These are phyloP conservation scores for Sordariomycetes sp. DNA, from an alignment of 2,329 filamentous ascomycete species.

Conservation along the genomic window DNA sequence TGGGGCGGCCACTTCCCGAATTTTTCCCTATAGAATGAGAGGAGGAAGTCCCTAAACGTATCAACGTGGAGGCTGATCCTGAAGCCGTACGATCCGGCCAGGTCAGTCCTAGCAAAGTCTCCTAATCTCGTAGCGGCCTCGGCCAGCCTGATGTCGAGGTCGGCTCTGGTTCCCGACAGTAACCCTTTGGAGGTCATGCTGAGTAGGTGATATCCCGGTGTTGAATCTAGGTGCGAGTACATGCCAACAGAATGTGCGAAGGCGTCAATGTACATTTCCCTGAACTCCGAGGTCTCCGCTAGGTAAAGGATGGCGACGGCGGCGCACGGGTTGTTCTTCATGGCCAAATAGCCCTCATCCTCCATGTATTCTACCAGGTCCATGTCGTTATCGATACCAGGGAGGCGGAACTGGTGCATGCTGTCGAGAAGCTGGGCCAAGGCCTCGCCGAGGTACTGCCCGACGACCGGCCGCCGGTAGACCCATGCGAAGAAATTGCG, in stretches of 20 bases:
- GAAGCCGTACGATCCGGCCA: conserved; percentile 58
- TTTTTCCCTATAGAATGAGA: conserved; percentile 54
- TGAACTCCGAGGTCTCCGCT: conserved; percentile 54
- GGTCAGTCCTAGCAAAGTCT: conserved; percentile 61
- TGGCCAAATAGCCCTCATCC: conserved; percentile 57
- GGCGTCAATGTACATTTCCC: conserved; percentile 59
- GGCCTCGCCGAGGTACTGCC: conserved; percentile 51
- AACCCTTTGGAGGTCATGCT: conserved; percentile 46
- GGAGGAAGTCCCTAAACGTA: conserved; percentile 59
- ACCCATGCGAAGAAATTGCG: conserved; percentile 70
- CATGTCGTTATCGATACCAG: conserved; percentile 41
- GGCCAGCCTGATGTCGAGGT: conserved; percentile 54
- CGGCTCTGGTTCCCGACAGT: conserved; percentile 49
- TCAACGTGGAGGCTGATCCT: conserved; percentile 58
- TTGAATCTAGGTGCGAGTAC: conserved; percentile 47
- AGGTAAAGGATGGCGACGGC: conserved; percentile 58
- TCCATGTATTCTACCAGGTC: conserved; percentile 58
- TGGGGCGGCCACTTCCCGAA: conserved; percentile 64
- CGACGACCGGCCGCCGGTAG: conserved; percentile 55
- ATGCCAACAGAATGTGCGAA: conserved; percentile 74
- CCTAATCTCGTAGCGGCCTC: conserved; percentile 47
- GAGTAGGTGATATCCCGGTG: conserved; percentile 51
- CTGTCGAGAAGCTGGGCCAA: conserved; percentile 55
- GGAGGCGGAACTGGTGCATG: conserved; percentile 50
- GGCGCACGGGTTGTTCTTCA: conserved; percentile 55